phyloP scores from a whole-genome alignment of 2,329 filamentous ascomycete genomes.

The Triangularia verruculosa region DNA sequence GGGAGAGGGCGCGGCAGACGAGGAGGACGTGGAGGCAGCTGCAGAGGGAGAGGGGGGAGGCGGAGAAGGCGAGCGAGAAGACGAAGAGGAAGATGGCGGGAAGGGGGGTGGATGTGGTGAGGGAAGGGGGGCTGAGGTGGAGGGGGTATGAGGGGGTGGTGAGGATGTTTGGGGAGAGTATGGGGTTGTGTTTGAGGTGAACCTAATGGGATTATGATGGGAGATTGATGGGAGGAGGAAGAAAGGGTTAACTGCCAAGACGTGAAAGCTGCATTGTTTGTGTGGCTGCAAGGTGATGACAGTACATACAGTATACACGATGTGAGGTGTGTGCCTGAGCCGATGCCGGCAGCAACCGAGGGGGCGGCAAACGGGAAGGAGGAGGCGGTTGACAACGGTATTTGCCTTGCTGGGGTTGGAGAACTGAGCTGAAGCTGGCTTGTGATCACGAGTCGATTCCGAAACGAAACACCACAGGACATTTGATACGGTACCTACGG shows the following conservation, averaged over 20 bases:
- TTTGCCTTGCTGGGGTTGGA: background rate
- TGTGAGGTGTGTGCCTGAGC: background rate
- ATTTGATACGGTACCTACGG: background rate
- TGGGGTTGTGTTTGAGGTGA: slow-evolving; percentile 62
- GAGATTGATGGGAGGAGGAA: background rate
- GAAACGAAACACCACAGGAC: background rate
- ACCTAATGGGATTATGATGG: background rate
- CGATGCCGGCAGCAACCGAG: slow-evolving; percentile 13
- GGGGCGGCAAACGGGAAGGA: background rate
- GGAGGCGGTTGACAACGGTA: slow-evolving; percentile 1
- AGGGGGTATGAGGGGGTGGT: slow-evolving; percentile 67
- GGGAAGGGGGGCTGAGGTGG: slow-evolving; percentile 36
- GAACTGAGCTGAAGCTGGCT: background rate
- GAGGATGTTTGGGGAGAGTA: slow-evolving; percentile 69
- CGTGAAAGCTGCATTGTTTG: background rate
- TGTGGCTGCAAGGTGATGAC: background rate
- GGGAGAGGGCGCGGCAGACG: slow-evolving; percentile 35
- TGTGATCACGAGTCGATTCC: background rate
- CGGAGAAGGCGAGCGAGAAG: slow-evolving; percentile 6
- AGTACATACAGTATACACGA: too few relatives aligned
- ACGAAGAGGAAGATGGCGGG: slow-evolving; percentile 14
- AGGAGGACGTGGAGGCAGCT: slow-evolving; percentile 31
- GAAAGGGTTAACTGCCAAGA: background rate
- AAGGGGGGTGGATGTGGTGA: background rate
- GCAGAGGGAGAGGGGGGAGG: slow-evolving; percentile 8